Percentiles rank a stretch among this genome's conserved stretches.
phyloP scores from a whole-genome alignment of 1,139 yeast species.

The Candida glucosophila region DNA sequence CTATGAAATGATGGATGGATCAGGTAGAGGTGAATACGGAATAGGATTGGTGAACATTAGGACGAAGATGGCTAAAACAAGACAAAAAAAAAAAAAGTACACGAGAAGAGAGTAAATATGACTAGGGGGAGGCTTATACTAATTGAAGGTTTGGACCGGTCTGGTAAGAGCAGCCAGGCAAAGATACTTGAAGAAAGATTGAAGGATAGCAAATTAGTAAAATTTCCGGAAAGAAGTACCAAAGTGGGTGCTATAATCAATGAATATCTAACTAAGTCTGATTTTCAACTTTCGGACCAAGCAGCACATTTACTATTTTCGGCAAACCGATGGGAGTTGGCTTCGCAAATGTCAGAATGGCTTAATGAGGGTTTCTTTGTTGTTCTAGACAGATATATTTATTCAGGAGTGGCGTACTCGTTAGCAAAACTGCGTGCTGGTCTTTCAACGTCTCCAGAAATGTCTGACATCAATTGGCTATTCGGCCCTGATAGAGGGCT shows the following conservation, averaged over 20 bases:
- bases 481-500: constrained; percentile 73
- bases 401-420: constrained; percentile 90
- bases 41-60: too few relatives aligned
- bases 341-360: constrained; percentile 33
- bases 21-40: too few relatives aligned
- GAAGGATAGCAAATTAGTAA: constrained; percentile 40
- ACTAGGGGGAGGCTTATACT: constrained; percentile 67
- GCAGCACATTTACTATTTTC: constrained; percentile 82
- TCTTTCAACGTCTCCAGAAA: constrained; percentile 20
- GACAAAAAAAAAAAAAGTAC: background rate
- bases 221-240: constrained; percentile 86
- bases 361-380: constrained; percentile 50
- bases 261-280: constrained; percentile 51
- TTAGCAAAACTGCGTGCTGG: constrained; percentile 51
- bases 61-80: too few relatives aligned
- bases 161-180: constrained; percentile 93
- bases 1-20: too few relatives aligned
- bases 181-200: constrained; percentile 33
- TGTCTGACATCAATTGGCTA: constrained; percentile 66
- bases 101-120: constrained; percentile 5
- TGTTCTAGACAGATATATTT: constrained; percentile 79
- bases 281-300: constrained; percentile 52
- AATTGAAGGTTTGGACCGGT: constrained; percentile 88
- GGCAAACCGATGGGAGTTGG: constrained; percentile 91
- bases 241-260: constrained; percentile 73